A percentile compares a stretch with the other conserved stretches of the same genome.
Conservation (phyloP, 768 basidiomycete species). For the Auricularia sp. region DNA sequence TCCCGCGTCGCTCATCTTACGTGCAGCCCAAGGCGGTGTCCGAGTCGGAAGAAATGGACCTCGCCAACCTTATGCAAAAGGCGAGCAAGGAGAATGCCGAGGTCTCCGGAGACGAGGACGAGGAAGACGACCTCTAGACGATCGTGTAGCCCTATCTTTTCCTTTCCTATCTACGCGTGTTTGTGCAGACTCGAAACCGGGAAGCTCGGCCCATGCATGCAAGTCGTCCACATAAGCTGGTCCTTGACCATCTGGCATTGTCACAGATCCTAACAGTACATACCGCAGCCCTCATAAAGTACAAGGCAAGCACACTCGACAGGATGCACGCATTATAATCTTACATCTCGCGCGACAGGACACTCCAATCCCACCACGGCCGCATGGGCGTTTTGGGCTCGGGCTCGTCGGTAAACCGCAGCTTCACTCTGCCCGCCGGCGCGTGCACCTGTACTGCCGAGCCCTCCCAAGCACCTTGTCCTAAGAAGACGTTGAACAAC, state of each 20-base stretch:
- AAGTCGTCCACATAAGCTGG: too few relatives aligned
- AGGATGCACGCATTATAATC: too few relatives aligned
- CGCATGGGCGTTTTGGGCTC: neutral
- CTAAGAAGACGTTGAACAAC: too few relatives aligned
- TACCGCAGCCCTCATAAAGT: too few relatives aligned
- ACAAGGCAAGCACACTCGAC: too few relatives aligned
- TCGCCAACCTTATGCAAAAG: slow-evolving; percentile 94
- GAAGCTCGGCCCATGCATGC: too few relatives aligned
- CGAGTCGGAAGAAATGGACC: slow-evolving; percentile 94
- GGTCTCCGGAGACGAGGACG: slow-evolving; percentile 90
- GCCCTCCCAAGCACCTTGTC: neutral
- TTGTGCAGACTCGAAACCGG: too few relatives aligned
- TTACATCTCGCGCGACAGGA: neutral
- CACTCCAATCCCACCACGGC: neutral
- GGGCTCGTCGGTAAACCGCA: neutral
- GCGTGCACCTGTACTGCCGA: neutral
- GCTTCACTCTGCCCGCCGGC: neutral
- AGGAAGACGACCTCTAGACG: slow-evolving; percentile 39
- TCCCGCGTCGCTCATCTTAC: neutral
- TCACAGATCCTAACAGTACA: too few relatives aligned
- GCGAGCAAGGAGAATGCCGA: slow-evolving; percentile 91
- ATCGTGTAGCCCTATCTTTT: neutral
- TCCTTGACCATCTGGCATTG: neutral
- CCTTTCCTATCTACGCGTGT: neutral
- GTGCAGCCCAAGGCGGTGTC: slow-evolving; percentile 91